A percentile compares a stretch with the other conserved stretches of the same genome.
phyloP scores from a whole-genome alignment of 306 rosid genomes.

The Lathyrus tuberosus region DNA sequence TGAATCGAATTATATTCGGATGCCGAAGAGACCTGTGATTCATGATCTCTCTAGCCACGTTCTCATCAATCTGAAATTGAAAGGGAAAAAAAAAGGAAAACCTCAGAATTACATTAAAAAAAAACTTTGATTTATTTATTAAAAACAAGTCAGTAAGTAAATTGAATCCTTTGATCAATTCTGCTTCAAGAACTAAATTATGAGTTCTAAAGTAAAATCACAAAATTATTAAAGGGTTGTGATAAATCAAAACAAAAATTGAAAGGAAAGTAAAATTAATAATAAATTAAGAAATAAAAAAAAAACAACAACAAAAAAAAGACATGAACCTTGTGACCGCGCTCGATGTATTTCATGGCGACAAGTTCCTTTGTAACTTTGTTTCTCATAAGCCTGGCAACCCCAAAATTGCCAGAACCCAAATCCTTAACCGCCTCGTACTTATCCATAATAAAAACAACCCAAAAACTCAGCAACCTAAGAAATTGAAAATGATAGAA shows the following conservation, averaged over 20 bases:
- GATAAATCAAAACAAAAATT: constrained; percentile 2
- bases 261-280: not conserved
- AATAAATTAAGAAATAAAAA: not conserved
- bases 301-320: not conserved
- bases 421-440: constrained; percentile 64
- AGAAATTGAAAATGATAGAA: not conserved
- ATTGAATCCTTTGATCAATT: not conserved
- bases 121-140: not conserved
- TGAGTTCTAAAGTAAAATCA: constrained; percentile 17
- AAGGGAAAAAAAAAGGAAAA: not conserved
- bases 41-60: constrained; percentile 71
- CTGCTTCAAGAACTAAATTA: not conserved
- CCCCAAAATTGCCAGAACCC: constrained; percentile 72
- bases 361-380: constrained; percentile 72
- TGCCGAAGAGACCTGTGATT: constrained; percentile 71
- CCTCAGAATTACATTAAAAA: not conserved
- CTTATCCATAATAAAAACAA: constrained; percentile 48
- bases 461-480: not conserved
- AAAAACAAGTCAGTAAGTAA: not conserved
- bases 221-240: constrained; percentile 2
- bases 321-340: constrained; percentile 54
- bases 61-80: constrained; percentile 63
- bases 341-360: constrained; percentile 77
- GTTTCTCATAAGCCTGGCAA: constrained; percentile 65
- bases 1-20: constrained; percentile 72